Evolutionary conservation across 176 grass and related monocot genomes (phyloP).

Genomic region (Triticum urartu): DNA sequence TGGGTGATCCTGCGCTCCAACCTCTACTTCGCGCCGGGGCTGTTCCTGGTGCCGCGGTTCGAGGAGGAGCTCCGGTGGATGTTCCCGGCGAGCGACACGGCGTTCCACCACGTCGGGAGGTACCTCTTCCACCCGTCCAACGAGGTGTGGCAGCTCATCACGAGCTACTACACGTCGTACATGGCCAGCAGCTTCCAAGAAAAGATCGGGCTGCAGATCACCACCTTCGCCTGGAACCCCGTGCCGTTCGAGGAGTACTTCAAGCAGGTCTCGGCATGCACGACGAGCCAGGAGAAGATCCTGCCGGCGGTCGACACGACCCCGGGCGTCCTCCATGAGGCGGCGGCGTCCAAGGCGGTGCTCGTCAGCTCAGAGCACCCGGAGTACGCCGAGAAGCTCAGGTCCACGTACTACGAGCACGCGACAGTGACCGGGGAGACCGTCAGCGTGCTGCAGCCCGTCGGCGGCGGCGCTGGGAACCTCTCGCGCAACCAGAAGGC

Average conservation of each 20-base stretch:
- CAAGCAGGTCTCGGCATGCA: constrained; percentile 47
- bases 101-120: constrained; percentile 68
- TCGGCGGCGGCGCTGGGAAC: not conserved
- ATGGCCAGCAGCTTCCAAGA: constrained; percentile 42
- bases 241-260: constrained; percentile 39
- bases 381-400: constrained; percentile 43
- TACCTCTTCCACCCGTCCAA: constrained; percentile 83
- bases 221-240: constrained; percentile 23
- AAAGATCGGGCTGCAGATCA: constrained; percentile 56
- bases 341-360: constrained; percentile 39
- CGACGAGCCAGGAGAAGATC: constrained; percentile 48
- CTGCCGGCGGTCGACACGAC: constrained; percentile 44
- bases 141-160: constrained; percentile 58
- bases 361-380: constrained; percentile 44
- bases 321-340: not conserved
- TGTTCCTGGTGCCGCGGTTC: constrained; percentile 68
- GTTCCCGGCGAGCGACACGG: constrained; percentile 63
- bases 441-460: constrained; percentile 41
- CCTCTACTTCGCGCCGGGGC: constrained; percentile 60
- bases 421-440: constrained; percentile 41
- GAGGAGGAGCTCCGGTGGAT: constrained; percentile 73
- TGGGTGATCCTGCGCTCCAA: constrained; percentile 71
- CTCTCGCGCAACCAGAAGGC: constrained; percentile 37
- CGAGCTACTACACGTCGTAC: constrained; percentile 51
- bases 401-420: constrained; percentile 60